Evolutionary conservation across 2,329 filamentous ascomycete genomes (phyloP), one percentile per base, ranked within the genome.

Genomic region (Hyphodiscus sp.): DNA sequence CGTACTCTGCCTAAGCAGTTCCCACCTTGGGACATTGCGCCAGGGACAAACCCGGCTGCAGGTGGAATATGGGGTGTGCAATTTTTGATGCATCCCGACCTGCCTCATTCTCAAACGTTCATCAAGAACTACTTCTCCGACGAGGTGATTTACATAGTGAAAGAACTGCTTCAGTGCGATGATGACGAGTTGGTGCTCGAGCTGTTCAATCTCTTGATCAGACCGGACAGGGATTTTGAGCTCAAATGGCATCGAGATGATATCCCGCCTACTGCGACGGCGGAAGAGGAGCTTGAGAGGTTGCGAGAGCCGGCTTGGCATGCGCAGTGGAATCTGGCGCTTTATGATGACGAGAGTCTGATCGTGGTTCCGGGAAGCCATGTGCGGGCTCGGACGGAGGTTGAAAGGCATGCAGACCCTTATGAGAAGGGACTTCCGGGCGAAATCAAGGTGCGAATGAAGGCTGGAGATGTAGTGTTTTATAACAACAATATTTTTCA

Each of bases 401-500:
- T 63, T 0, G 91, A 95, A 76, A 76, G 89, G 13, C 69, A 65
- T 7, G 89, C 88, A 0, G 81, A 76, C 19, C 84, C 86, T 0
- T 87, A 82, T 63, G 85, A 85, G 61, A 65, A 72, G 2, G 64
- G 73, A 1, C 62, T 94, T 60, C 82, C 84, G 0, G 81, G 74
- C 0, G 84, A 91, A 73, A 65, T 85, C 15, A 71, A 80, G 2
- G 89, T 95, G 16, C 66, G 74, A 65, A 73, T 95, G 57, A 73
- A 79, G 58, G 78, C 89, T 0, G 90, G 90, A 0, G 90, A 95
- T 70, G 82, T 87, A 16, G 87, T 87, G 43, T 95, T 95, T 64
- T 95, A 95, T 67, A 84, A 95, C 69, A 95, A 91, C 66, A 95
- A 95, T 68, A 95, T 95, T 59, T 68, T 95, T 58, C 87, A 90